phyloP scores from a whole-genome alignment of 2,329 filamentous ascomycete genomes.

The Colletotrichum noveboracense region DNA sequence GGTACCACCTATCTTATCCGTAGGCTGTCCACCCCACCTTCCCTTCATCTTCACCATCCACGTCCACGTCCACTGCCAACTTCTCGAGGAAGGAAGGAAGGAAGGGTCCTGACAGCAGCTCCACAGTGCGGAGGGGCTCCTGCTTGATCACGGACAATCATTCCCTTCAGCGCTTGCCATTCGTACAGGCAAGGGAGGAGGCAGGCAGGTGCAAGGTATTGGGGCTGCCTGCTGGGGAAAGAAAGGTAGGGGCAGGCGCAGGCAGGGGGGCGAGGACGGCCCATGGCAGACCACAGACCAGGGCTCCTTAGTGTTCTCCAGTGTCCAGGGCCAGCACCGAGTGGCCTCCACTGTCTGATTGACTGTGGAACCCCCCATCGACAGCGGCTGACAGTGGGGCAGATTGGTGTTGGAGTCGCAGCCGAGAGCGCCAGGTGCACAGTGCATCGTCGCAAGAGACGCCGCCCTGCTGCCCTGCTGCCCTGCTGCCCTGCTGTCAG shows the following conservation, averaged over 20 bases:
- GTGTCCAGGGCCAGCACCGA: neutral
- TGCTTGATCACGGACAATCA: neutral
- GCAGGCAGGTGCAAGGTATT: neutral
- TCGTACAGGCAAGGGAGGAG: neutral
- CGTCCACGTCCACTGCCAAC: neutral
- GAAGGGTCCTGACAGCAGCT: neutral
- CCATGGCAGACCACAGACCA: neutral
- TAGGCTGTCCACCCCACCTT: neutral
- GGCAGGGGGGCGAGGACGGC: neutral
- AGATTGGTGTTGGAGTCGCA: neutral
- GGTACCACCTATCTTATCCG: neutral
- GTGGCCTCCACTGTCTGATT: neutral
- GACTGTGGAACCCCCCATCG: neutral
- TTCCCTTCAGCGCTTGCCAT: neutral
- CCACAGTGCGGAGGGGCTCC: neutral
- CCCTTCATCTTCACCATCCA: neutral
- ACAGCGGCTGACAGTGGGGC: constrained; percentile 10
- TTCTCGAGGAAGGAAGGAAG: neutral
- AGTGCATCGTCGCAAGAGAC: neutral
- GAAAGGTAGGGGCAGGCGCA: neutral
- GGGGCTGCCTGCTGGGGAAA: neutral
- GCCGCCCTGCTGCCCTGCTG: neutral
- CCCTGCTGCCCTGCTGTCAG: neutral
- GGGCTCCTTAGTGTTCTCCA: neutral
- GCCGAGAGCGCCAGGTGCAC: neutral